Evolutionary conservation across 345 rosid species (phyloP).

Genomic region (Euphorbia peplus): DNA sequence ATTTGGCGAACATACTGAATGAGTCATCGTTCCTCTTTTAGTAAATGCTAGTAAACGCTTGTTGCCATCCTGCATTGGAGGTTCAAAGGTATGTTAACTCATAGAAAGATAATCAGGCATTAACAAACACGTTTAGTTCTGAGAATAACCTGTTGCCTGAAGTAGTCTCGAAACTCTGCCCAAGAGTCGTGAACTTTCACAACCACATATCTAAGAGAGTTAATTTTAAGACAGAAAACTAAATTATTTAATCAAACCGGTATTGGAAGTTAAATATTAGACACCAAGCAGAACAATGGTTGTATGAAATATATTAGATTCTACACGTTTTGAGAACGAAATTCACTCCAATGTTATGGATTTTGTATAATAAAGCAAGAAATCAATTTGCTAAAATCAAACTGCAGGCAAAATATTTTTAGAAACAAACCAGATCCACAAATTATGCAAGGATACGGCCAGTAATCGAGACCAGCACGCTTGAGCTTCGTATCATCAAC

Average conservation of each 20-base stretch:
- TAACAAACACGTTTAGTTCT: slow-evolving; percentile 2
- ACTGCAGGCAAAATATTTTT: neutral
- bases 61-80: slow-evolving; percentile 59
- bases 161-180: slow-evolving; percentile 71
- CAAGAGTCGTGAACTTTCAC: slow-evolving; percentile 78
- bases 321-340: neutral
- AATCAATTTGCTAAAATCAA: too few species aligned
- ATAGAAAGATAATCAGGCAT: neutral
- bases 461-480: slow-evolving; percentile 96
- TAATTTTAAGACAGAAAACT: slow-evolving; percentile 32
- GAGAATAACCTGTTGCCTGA: slow-evolving; percentile 64
- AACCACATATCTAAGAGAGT: slow-evolving; percentile 61
- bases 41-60: slow-evolving; percentile 89
- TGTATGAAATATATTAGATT: neutral
- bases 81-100: slow-evolving; percentile 11
- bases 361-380: neutral
- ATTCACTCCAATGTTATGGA: neutral
- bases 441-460: slow-evolving; percentile 79
- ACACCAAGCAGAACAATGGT: neutral
- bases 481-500: slow-evolving; percentile 77
- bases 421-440: slow-evolving; percentile 9
- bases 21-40: slow-evolving; percentile 68
- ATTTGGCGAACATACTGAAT: slow-evolving; percentile 59
- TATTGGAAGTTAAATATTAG: neutral
- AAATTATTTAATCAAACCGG: neutral